These are phyloP conservation scores for Tylopilus sp. DNA, from an alignment of 768 basidiomycete genomes.

Conservation along the genomic window DNA sequence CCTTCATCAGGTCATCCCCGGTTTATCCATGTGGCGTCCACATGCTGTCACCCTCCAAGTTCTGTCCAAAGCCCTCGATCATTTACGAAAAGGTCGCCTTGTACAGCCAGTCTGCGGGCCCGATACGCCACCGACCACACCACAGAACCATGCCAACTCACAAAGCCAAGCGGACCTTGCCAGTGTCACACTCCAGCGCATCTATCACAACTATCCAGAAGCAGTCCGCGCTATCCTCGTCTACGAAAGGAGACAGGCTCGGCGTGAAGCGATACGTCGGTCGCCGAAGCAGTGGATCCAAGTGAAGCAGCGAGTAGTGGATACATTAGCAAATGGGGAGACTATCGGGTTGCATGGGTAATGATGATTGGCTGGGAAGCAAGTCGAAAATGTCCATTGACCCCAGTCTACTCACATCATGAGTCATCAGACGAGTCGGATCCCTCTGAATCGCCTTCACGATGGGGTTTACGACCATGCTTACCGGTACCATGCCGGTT, in stretches of 20 bases:
- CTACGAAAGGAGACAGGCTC: slow-evolving; percentile 34
- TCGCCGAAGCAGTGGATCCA: slow-evolving; percentile 19
- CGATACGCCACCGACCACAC: slow-evolving; percentile 20
- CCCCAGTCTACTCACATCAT: slow-evolving; percentile 17
- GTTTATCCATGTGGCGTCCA: slow-evolving; percentile 66
- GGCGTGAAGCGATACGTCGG: slow-evolving; percentile 15
- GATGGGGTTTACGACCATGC: slow-evolving; percentile 51
- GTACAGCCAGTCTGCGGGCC: slow-evolving; percentile 39
- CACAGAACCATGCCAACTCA: slow-evolving; percentile 20
- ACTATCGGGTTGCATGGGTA: slow-evolving; percentile 19
- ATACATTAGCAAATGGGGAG: slow-evolving; percentile 26
- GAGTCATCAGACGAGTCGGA: slow-evolving; percentile 68
- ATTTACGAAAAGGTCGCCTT: slow-evolving; percentile 49
- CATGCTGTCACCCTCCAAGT: slow-evolving; percentile 48
- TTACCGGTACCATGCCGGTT: slow-evolving; percentile 77
- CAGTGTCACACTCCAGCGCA: slow-evolving; percentile 38
- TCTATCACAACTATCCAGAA: slow-evolving; percentile 51
- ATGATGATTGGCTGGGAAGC: slow-evolving; percentile 18
- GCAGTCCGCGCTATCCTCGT: slow-evolving; percentile 33
- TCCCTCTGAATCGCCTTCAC: slow-evolving; percentile 56
- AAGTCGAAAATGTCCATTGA: slow-evolving; percentile 5
- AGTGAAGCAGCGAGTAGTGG: slow-evolving; percentile 15
- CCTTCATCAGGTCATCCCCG: slow-evolving; percentile 59
- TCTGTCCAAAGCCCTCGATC: slow-evolving; percentile 44
- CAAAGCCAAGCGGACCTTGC: slow-evolving; percentile 33